phyloP scores from a whole-genome alignment of 805 yeast genomes.

The Pichia nanzhaoensis region DNA sequence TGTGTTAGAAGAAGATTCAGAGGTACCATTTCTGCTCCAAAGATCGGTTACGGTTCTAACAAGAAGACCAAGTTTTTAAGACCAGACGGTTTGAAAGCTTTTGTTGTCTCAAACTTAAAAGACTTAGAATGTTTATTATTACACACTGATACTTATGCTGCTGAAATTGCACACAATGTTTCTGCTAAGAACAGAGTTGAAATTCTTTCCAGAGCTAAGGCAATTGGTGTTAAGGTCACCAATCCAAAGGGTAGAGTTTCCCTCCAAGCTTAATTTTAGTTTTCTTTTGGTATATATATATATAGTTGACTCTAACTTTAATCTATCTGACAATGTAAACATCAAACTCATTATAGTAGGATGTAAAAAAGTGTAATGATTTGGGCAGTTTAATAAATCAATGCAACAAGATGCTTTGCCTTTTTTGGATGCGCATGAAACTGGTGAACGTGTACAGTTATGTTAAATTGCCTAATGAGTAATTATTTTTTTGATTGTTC shows the following conservation, averaged over 20 bases:
- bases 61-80: conserved; percentile 93
- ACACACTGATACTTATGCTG: conserved; percentile 99
- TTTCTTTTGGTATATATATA: conserved; percentile 8
- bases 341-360: not conserved
- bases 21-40: conserved; percentile 98
- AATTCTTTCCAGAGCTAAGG: conserved; percentile 94
- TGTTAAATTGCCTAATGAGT: too few relatives aligned
- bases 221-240: conserved; percentile 97
- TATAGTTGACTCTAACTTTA: conserved; percentile 11
- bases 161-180: conserved; percentile 98
- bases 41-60: conserved; percentile 99
- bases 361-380: too few relatives aligned
- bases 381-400: too few relatives aligned
- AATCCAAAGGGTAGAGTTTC: conserved; percentile 98
- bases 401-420: too few relatives aligned
- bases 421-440: too few relatives aligned
- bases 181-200: conserved; percentile 98
- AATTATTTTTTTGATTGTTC: too few relatives aligned
- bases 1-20: conserved; percentile 99
- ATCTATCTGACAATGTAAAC: conserved; percentile 4
- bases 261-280: conserved; percentile 77
- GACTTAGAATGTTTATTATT: conserved; percentile 93
- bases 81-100: conserved; percentile 98
- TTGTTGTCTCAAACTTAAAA: conserved; percentile 84
- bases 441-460: too few relatives aligned